Base-by-base conservation (phyloP, 176 grass and related monocot species). In the Oryza meyeriana region DNA sequence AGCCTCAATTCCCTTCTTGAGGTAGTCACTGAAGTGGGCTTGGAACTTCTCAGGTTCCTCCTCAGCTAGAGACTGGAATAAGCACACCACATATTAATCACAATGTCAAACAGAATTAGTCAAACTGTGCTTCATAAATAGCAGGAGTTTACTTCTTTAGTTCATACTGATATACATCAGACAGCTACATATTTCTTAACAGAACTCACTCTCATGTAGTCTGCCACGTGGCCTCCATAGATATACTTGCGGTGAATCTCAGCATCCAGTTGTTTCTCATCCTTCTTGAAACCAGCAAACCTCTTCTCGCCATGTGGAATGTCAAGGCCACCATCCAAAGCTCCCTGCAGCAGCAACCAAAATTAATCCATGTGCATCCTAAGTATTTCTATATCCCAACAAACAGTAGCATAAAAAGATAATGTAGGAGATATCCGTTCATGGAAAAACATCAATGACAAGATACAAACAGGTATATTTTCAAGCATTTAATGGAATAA, bases 221-320 rank as follows among this genome's bases (percentile, higher is more conserved):
- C 83, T 7, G 84, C 84, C 78, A 90, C 87, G 74, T 93, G 91
- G 2, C 87, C 87, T 14, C 91, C 91, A 61, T 79, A 90, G 64
- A 93, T 90, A 66, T 93, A 91, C 61, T 69, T 91, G 48, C 89
- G 81, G 86, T 94, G 89, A 66, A 91, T n/a, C 8, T 88, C 92
- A 8, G 92, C 71, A 84, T 91, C 83, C 12, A 91, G 83, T 5
- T 85, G 75, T 29, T 94, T 91, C 16, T 61, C 83, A 12, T 94
- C 92, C 79, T 94, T 94, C 35, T 88, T 84, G 57, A 88, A 94
- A 1, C 92, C 92, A 80, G 85, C 92, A 91, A 88, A 91, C 25
- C 88, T 88, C 78, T 94, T 94, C 28, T 94, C 92, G 38, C 86
- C 81, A 29, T 89, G 88, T 1, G 88, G 88, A 66, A 94, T 88